A percentile compares a stretch with the other conserved stretches of the same genome.
Conservation (phyloP, 2,329 filamentous ascomycete genomes). For the Talaromyces sp. region DNA sequence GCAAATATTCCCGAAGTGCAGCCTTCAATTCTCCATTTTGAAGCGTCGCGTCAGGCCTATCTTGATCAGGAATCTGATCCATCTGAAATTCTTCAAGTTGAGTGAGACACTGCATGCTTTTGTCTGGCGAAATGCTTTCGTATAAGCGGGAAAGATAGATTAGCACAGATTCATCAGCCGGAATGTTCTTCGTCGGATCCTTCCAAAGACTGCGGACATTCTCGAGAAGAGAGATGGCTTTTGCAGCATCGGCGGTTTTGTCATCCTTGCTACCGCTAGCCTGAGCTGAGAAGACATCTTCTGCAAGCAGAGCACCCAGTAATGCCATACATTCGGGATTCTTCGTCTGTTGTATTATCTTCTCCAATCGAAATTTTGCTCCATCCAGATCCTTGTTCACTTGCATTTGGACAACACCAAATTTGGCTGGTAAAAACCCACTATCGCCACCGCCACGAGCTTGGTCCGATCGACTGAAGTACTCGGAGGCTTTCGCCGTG, state of each 20-base stretch:
- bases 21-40: constrained; percentile 56
- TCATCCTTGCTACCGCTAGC: constrained; percentile 80
- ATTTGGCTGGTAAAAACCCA: constrained; percentile 90
- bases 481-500: constrained; percentile 70
- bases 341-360: constrained; percentile 83
- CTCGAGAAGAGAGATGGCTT: constrained; percentile 81
- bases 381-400: constrained; percentile 82
- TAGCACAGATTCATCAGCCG: constrained; percentile 79
- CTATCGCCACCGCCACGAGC: constrained; percentile 86
- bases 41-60: constrained; percentile 57
- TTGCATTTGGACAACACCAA: constrained; percentile 85
- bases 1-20: constrained; percentile 70
- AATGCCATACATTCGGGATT: constrained; percentile 86
- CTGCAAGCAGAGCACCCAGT: constrained; percentile 85
- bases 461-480: constrained; percentile 85
- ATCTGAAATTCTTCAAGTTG: constrained; percentile 90
- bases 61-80: constrained; percentile 68
- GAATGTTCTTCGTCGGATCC: constrained; percentile 78
- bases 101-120: constrained; percentile 83
- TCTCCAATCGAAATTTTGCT: constrained; percentile 89
- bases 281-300: constrained; percentile 84
- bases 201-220: constrained; percentile 84
- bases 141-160: constrained; percentile 90
- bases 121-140: constrained; percentile 79
- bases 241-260: constrained; percentile 77